phyloP scores from a whole-genome alignment of 2,329 filamentous ascomycete species.

The Cadophora gregata region DNA sequence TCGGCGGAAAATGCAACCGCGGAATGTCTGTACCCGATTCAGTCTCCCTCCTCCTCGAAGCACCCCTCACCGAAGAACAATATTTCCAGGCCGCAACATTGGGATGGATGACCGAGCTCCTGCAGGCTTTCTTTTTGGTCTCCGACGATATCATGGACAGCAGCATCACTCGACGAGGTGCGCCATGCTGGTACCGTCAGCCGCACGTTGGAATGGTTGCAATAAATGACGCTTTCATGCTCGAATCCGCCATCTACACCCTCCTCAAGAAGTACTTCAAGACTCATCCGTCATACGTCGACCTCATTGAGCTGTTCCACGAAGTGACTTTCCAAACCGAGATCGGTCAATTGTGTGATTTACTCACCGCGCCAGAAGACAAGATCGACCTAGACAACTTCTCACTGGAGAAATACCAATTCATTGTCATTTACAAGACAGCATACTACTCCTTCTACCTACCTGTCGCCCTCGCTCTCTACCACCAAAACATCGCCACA shows the following conservation, averaged over 20 bases:
- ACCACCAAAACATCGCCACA: conserved; percentile 85
- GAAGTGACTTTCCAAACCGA: conserved; percentile 94
- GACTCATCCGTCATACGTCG: conserved; percentile 83
- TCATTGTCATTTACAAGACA: conserved; percentile 99
- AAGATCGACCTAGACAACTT: conserved; percentile 93
- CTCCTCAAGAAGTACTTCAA: conserved; percentile 95
- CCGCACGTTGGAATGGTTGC: conserved; percentile 91
- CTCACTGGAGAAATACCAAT: conserved; percentile 91
- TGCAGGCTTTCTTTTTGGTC: conserved; percentile 98
- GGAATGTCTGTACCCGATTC: conserved; percentile 98
- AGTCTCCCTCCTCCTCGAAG: conserved; percentile 76
- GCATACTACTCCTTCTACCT: conserved; percentile 99
- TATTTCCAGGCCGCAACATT: conserved; percentile 88
- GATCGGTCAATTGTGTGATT: conserved; percentile 90
- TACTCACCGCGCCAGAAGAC: conserved; percentile 95
- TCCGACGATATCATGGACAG: conserved; percentile 98
- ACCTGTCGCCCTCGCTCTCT: conserved; percentile 87
- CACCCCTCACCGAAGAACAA: conserved; percentile 76
- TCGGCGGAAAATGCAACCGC: conserved; percentile 98
- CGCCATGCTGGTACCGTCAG: conserved; percentile 96
- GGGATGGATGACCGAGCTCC: conserved; percentile 97
- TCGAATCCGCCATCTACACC: conserved; percentile 88
- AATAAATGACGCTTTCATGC: conserved; percentile 98
- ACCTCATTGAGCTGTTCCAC: conserved; percentile 95
- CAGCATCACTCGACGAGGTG: conserved; percentile 91